Conservation (phyloP, 306 rosid species). For the Delonix regia region DNA sequence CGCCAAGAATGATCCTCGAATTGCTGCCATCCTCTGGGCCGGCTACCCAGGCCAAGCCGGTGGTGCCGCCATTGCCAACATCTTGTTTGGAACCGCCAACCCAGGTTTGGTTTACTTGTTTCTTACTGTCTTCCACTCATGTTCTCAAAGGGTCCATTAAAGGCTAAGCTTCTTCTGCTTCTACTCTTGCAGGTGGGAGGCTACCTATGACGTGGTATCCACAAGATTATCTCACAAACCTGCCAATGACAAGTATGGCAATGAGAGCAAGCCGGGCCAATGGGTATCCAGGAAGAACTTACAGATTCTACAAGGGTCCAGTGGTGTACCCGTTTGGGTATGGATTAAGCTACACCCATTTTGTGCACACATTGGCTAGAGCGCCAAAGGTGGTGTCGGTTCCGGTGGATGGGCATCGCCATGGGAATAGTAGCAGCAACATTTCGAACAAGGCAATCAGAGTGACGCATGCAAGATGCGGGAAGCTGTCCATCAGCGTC, state of each 20-base stretch:
- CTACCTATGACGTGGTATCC: conserved; percentile 93
- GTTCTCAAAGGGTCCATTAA: neutral
- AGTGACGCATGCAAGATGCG: conserved; percentile 76
- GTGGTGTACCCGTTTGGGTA: conserved; percentile 81
- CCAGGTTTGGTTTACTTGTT: no score
- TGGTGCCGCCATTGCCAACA: conserved; percentile 77
- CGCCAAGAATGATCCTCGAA: conserved; percentile 59
- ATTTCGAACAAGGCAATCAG: conserved; percentile 58
- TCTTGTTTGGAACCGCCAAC: conserved; percentile 62
- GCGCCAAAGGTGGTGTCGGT: conserved; percentile 56
- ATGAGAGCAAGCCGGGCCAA: conserved; percentile 55
- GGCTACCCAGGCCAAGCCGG: conserved; percentile 93
- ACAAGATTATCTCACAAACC: conserved; percentile 55
- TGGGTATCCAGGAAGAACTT: conserved; percentile 80
- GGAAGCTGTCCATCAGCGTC: conserved; percentile 52
- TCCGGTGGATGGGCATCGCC: conserved; percentile 58
- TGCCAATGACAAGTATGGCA: conserved; percentile 81
- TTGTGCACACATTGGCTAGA: conserved; percentile 53
- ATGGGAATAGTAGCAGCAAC: conserved; percentile 36
- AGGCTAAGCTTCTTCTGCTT: neutral
- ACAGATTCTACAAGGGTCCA: conserved; percentile 75
- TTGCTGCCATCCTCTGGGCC: conserved; percentile 68
- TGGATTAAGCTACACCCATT: conserved; percentile 67
- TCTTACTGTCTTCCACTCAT: neutral
- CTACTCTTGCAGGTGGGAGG: conserved; percentile 53